Evolutionary conservation across 768 basidiomycete species (phyloP).

Genomic region (Austroboletus eburneus): DNA sequence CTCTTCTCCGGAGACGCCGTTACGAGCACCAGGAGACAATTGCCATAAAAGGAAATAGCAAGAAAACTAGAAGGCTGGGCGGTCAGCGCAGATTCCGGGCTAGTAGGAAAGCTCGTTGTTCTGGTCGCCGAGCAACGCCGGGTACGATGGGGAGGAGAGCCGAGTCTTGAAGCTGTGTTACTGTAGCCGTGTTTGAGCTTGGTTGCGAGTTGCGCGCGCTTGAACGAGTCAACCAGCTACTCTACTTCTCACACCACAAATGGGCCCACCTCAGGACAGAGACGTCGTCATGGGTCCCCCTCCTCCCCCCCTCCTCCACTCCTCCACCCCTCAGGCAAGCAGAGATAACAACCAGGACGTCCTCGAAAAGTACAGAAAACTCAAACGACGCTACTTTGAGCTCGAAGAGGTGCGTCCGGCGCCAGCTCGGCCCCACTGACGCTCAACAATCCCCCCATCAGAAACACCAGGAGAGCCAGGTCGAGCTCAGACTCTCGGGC

Average conservation of each 20-base stretch:
- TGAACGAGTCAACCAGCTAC: constrained; percentile 13
- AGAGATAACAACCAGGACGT: constrained; percentile 46
- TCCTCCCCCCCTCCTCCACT: constrained; percentile 32
- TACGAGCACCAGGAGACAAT: not conserved
- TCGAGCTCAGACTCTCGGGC: constrained; percentile 55
- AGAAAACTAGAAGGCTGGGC: too few relatives aligned
- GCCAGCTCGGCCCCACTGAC: not conserved
- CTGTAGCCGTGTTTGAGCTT: constrained; percentile 34
- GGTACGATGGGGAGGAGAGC: not conserved
- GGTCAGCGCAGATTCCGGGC: too few relatives aligned
- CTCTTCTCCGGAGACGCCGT: not conserved
- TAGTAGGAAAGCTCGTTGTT: too few relatives aligned
- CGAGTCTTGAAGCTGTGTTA: not conserved
- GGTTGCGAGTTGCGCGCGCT: constrained; percentile 27
- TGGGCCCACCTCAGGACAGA: constrained; percentile 42
- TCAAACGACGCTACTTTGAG: constrained; percentile 64
- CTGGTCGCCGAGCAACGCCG: too few relatives aligned
- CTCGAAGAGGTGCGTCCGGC: constrained; percentile 59
- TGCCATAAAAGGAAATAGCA: constrained; percentile 25
- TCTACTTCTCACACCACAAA: constrained; percentile 32
- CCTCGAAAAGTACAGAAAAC: constrained; percentile 57
- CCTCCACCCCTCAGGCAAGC: constrained; percentile 20
- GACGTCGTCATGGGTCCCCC: constrained; percentile 53
- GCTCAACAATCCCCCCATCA: constrained; percentile 22
- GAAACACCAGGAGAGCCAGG: constrained; percentile 57